Percentiles rank a stretch among this genome's conserved stretches.
phyloP scores from a whole-genome alignment of 2,329 filamentous ascomycete genomes.

The Sporothrix luriei region DNA sequence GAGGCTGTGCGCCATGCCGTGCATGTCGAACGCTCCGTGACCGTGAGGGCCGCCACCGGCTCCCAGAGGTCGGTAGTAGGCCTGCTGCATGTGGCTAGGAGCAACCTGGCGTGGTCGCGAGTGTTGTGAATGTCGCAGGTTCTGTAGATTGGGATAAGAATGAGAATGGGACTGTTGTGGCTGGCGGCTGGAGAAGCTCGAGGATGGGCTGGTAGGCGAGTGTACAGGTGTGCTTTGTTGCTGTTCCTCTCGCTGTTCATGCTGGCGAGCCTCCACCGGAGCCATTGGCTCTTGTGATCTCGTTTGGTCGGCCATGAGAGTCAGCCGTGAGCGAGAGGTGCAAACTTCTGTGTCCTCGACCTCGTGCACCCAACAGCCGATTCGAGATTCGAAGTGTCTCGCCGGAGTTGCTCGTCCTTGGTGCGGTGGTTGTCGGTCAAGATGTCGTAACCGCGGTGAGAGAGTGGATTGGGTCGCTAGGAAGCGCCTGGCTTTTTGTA shows the following conservation, averaged over 20 bases:
- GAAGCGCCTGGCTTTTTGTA: background rate
- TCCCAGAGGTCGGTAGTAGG: slow-evolving; percentile 2
- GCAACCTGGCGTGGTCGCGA: background rate
- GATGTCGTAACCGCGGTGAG: background rate
- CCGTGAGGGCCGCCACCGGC: background rate
- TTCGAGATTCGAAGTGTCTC: background rate
- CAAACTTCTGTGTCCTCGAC: background rate
- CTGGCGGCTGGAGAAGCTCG: background rate
- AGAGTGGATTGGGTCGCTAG: background rate
- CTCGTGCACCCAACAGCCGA: background rate
- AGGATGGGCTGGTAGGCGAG: background rate
- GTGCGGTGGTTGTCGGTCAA: background rate
- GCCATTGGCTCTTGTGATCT: background rate
- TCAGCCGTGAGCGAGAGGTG: background rate
- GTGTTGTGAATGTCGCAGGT: background rate
- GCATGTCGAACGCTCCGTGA: slow-evolving; percentile 3
- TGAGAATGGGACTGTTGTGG: background rate
- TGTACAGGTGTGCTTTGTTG: background rate
- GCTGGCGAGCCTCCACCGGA: background rate
- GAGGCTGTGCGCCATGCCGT: background rate
- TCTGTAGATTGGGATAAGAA: background rate
- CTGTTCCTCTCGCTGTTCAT: background rate
- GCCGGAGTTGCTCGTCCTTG: background rate
- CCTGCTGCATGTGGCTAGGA: slow-evolving; percentile 9
- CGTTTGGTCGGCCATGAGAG: background rate